Conservation (phyloP, 2,329 filamentous ascomycete genomes). For the Monilinia polystroma region DNA sequence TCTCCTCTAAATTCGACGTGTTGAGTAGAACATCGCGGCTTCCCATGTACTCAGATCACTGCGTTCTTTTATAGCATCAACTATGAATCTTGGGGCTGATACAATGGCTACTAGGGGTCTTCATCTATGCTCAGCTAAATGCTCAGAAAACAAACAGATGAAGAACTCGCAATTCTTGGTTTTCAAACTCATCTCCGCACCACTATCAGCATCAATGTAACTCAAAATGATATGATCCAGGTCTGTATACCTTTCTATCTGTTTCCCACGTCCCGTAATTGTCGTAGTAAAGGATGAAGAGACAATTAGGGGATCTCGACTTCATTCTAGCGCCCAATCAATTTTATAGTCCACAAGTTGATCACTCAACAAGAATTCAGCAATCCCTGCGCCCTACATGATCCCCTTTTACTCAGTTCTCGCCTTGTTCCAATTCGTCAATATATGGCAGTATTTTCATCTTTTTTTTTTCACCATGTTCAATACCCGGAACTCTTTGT, state of each 20-base stretch:
- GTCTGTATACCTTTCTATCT: constrained; percentile 25
- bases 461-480: constrained; percentile 21
- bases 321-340: constrained; percentile 10
- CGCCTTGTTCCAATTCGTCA: not conserved
- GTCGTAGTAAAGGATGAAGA: not conserved
- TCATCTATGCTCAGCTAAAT: not conserved
- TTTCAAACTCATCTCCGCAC: constrained; percentile 25
- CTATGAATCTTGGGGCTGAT: not conserved
- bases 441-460: constrained; percentile 30
- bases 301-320: not conserved
- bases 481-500: constrained; percentile 20
- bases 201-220: constrained; percentile 15
- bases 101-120: not conserved
- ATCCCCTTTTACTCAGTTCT: not conserved
- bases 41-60: constrained; percentile 16
- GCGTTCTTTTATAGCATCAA: constrained; percentile 11
- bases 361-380: constrained; percentile 22
- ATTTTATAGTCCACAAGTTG: constrained; percentile 24
- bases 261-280: constrained; percentile 10
- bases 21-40: constrained; percentile 19
- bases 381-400: constrained; percentile 10
- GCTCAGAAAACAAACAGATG: not conserved
- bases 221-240: constrained; percentile 26
- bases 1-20: not conserved
- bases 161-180: constrained; percentile 2